phyloP scores from a whole-genome alignment of 768 basidiomycete species.

The Lyophyllum semitale region DNA sequence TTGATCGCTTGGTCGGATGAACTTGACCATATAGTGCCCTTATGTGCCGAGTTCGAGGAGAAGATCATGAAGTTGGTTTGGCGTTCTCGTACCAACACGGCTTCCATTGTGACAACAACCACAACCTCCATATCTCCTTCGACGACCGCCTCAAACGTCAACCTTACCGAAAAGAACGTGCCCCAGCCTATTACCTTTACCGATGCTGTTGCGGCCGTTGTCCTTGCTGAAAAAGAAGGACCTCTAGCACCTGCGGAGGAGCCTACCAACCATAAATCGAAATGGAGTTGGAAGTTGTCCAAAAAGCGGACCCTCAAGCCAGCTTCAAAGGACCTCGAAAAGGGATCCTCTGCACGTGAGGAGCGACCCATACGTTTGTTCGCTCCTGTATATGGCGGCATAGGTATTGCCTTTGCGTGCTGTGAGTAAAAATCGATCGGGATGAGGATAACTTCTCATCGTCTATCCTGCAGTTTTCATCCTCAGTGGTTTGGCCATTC shows the following conservation, averaged over 20 bases:
- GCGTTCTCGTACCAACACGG: slow-evolving; percentile 41
- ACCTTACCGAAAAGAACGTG: slow-evolving; percentile 52
- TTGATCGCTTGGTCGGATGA: slow-evolving; percentile 86
- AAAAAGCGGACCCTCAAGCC: slow-evolving; percentile 31
- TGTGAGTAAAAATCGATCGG: slow-evolving; percentile 47
- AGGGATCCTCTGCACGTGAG: slow-evolving; percentile 35
- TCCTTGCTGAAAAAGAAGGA: slow-evolving; percentile 31
- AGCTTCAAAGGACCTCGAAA: slow-evolving; percentile 50
- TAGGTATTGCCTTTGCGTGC: slow-evolving; percentile 64
- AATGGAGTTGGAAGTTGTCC: slow-evolving; percentile 51
- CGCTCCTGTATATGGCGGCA: slow-evolving; percentile 73
- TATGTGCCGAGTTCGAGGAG: slow-evolving; percentile 72
- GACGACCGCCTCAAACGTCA: slow-evolving; percentile 51
- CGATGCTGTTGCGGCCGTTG: slow-evolving; percentile 33
- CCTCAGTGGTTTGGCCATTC: slow-evolving; percentile 54
- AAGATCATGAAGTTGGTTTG: slow-evolving; percentile 62
- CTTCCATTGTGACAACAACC: slow-evolving; percentile 40
- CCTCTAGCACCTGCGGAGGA: slow-evolving; percentile 17
- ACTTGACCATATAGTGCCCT: slow-evolving; percentile 75
- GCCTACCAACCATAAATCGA: slow-evolving; percentile 27
- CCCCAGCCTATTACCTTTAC: slow-evolving; percentile 27
- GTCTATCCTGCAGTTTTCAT: slow-evolving; percentile 60
- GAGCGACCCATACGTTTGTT: slow-evolving; percentile 59
- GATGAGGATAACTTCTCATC: neutral
- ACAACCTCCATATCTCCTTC: slow-evolving; percentile 45